phyloP scores from a whole-genome alignment of 2,329 filamentous ascomycete genomes.

The Fusarium tupiense region DNA sequence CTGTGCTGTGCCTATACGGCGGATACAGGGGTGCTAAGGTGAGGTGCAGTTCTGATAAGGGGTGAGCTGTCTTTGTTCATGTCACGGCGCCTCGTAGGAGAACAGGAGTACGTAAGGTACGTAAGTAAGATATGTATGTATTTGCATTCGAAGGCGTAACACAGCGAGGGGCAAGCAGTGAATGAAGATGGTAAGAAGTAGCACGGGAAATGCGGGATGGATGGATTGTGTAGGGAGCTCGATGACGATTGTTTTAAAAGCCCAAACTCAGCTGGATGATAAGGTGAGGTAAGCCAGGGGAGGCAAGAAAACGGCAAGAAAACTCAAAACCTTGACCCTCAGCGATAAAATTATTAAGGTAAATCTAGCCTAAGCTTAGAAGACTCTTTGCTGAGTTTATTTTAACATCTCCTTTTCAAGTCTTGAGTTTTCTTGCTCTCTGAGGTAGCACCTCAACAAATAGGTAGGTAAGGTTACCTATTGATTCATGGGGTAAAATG shows the following conservation, averaged over 20 bases:
- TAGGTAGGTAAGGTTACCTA: not conserved
- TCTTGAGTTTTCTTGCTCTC: too few relatives aligned
- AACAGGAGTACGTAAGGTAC: not conserved
- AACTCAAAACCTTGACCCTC: too few relatives aligned
- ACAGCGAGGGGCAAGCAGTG: not conserved
- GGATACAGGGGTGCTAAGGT: not conserved
- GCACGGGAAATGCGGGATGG: constrained; percentile 16
- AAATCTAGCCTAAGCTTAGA: too few relatives aligned
- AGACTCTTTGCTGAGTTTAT: too few relatives aligned
- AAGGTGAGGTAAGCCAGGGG: not conserved
- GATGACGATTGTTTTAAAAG: constrained; percentile 40
- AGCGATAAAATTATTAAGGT: too few relatives aligned
- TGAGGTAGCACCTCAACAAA: constrained; percentile 6
- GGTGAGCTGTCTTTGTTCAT: constrained; percentile 15
- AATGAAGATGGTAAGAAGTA: not conserved
- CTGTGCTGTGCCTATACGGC: constrained; percentile 8
- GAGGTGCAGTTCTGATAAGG: constrained; percentile 11
- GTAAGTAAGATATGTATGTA: not conserved
- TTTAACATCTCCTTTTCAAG: too few relatives aligned
- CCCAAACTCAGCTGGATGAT: constrained; percentile 22
- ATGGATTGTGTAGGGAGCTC: constrained; percentile 4
- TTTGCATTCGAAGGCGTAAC: not conserved
- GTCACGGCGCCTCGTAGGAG: constrained; percentile 5
- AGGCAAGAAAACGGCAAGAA: too few relatives aligned
- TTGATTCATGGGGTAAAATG: not conserved